Percentiles rank a stretch among this genome's conserved stretches.
Evolutionary conservation across 2,329 filamentous ascomycete species (phyloP).

Genomic region (Penicillium fuscoglaucum): DNA sequence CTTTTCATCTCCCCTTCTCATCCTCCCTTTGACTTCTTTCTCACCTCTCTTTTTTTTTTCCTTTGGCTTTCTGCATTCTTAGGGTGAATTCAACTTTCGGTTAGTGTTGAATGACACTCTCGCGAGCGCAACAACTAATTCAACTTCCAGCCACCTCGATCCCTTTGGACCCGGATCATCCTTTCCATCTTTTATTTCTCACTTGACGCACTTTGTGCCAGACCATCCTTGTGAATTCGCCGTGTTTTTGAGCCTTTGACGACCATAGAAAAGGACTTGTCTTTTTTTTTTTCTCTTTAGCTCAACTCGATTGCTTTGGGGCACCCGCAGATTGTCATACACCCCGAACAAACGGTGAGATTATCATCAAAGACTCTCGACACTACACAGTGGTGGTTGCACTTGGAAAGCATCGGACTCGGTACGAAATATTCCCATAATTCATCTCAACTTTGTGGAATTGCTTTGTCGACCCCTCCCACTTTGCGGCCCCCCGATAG

Average conservation of each 20-base stretch:
- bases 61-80: constrained; percentile 21
- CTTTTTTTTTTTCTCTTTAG: neutral
- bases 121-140: constrained; percentile 22
- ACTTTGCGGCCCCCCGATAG: constrained; percentile 7
- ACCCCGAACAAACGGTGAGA: constrained; percentile 5
- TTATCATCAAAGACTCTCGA: constrained; percentile 4
- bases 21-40: constrained; percentile 30
- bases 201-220: constrained; percentile 23
- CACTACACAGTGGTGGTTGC: neutral
- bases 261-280: constrained; percentile 11
- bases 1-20: constrained; percentile 24
- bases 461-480: constrained; percentile 24
- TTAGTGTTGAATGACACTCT: constrained; percentile 13
- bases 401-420: neutral
- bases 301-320: constrained; percentile 18
- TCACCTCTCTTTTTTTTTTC: constrained; percentile 21
- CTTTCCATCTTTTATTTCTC: constrained; percentile 24
- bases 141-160: constrained; percentile 38
- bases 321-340: constrained; percentile 16
- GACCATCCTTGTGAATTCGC: constrained; percentile 17
- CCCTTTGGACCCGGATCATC: constrained; percentile 34
- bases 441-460: constrained; percentile 1
- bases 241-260: constrained; percentile 19
- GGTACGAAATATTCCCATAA: constrained; percentile 2
- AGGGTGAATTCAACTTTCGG: constrained; percentile 11